Percentiles rank a stretch among this genome's conserved stretches.
phyloP scores from a whole-genome alignment of 352 stramenopile species.

The Phytopythium aichiense region DNA sequence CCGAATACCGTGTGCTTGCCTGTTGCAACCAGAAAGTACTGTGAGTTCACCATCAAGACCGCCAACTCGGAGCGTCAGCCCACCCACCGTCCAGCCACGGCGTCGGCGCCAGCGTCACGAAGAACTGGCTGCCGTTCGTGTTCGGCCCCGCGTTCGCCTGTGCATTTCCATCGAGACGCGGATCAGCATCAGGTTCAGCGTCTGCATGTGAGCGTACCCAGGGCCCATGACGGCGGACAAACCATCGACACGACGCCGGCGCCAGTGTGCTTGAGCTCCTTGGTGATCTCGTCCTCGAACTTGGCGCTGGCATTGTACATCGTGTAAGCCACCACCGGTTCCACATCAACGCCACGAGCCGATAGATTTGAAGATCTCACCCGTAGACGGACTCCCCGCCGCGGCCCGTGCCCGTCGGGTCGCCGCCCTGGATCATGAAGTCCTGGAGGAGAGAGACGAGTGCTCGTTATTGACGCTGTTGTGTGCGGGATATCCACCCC shows the following conservation, averaged over 20 bases:
- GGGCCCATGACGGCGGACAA: background rate
- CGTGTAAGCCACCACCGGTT: no score
- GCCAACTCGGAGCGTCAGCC: background rate
- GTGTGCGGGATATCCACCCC: background rate
- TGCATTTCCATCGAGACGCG: no score
- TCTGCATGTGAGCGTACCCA: background rate
- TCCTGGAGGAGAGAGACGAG: conserved; percentile 29
- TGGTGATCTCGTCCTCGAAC: conserved; percentile 93
- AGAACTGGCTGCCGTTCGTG: conserved; percentile 94
- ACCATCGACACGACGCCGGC: conserved; percentile 90
- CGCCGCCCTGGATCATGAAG: conserved; percentile 97
- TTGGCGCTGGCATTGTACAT: conserved; percentile 49
- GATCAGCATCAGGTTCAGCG: background rate
- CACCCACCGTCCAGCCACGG: conserved; percentile 90
- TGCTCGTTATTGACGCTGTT: background rate
- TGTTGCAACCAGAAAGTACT: conserved; percentile 2
- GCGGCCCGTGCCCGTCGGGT: conserved; percentile 91
- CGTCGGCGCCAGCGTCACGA: conserved; percentile 91
- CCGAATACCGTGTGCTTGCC: conserved; percentile 94
- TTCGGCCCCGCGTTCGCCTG: conserved; percentile 89
- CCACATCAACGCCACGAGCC: no score
- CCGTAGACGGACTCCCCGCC: conserved; percentile 93
- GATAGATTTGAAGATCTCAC: conserved; percentile 13
- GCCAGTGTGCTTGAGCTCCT: conserved; percentile 92
- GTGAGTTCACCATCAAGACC: background rate